These are phyloP conservation scores for Cladorrhinum sp. DNA, from an alignment of 2,329 filamentous ascomycete species.

Conservation along the genomic window DNA sequence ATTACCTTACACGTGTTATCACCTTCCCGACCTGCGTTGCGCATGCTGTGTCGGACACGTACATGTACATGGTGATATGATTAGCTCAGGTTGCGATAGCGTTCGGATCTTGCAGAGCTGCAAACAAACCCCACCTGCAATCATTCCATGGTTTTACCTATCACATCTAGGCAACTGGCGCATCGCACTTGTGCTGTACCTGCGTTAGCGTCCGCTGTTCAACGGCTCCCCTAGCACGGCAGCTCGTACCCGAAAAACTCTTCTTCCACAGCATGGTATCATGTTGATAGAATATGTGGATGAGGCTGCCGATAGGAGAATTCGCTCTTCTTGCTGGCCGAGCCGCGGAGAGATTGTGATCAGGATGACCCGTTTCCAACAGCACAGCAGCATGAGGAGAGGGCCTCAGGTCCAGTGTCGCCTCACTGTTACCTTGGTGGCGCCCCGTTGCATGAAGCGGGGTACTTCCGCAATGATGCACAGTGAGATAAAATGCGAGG, in stretches of 20 bases:
- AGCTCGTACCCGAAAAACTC: slow-evolving; percentile 14
- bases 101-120: not conserved
- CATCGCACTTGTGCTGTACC: slow-evolving; percentile 6
- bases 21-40: not conserved
- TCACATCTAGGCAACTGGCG: not conserved
- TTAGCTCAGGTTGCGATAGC: not conserved
- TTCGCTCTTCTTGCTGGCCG: not conserved
- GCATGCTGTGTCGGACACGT: slow-evolving; percentile 5
- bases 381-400: not conserved
- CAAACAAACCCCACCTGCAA: slow-evolving; percentile 6
- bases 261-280: not conserved
- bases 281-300: not conserved
- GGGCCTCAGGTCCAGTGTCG: not conserved
- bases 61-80: not conserved
- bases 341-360: not conserved
- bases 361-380: not conserved
- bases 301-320: not conserved
- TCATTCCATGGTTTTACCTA: too few relatives aligned
- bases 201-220: slow-evolving; percentile 8
- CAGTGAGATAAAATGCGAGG: slow-evolving; percentile 20
- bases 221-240: slow-evolving; percentile 13
- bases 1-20: slow-evolving; percentile 7
- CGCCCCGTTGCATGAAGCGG: slow-evolving; percentile 16
- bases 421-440: slow-evolving; percentile 12
- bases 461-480: slow-evolving; percentile 10